Evolutionary conservation across 805 yeast genomes (phyloP), one percentile per base, ranked within the genome.

Genomic region (Ascoidea asiatica): DNA sequence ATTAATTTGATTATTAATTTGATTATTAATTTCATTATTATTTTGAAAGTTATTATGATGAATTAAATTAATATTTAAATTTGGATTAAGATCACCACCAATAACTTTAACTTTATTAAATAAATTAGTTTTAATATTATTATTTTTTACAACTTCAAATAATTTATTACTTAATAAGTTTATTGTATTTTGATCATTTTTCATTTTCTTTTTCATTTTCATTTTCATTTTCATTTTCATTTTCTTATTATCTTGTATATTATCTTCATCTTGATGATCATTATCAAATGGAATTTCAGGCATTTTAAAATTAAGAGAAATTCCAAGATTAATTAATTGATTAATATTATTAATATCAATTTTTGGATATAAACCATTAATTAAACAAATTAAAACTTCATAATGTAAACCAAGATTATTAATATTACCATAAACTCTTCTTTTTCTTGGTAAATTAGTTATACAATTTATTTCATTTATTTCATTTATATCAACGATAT

Each of bases 401-500:
- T 23, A 40, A 33, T 46, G 49, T 8, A 46, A 46, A 18, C 43
- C 48, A 5, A 39, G 17, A n/a, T 40, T 39, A 19, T 46, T 38
- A 15, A 21, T 18, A 17, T 39, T 19, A 20, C 35, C 22, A 21
- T 40, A 43, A 8, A 15, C 22, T 8, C 49, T 21, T 23, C 40
- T 42, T 38, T 47, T 47, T 11, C 49, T 38, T 4, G 47, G 46
- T 5, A 47, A 22, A 29, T 44, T 40, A 35, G 49, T 47, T 19
- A 42, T 35, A 33, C 49, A 47, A n/a, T n/a, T n/a, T 21, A 41
- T 40, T 13, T 44, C 38, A 11, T 37, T 36, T n/a, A 47, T 47
- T 21, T 47, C 44, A 5, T 18, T 15, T n/a, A n/a, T n/a, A n/a
- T n/a, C n/a, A n/a, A n/a, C n/a, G n/a, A n/a, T n/a, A n/a, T n/a